Evolutionary conservation across 2,329 filamentous ascomycete genomes (phyloP).

Genomic region (Diaporthe sp.): DNA sequence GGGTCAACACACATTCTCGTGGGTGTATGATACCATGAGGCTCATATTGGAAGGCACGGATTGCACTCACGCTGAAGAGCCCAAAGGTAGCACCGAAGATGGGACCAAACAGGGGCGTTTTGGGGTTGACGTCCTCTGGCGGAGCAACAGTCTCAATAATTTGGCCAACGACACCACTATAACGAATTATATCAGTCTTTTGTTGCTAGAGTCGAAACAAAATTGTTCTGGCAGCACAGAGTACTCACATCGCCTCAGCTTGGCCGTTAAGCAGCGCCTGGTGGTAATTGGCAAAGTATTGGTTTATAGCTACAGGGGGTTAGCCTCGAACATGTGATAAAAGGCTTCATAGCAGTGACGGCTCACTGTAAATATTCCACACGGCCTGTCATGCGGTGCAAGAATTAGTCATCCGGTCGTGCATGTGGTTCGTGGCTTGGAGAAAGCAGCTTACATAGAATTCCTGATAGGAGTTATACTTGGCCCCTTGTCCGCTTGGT

Average conservation of each 20-base stretch:
- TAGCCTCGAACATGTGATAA: not conserved
- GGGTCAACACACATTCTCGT: not conserved
- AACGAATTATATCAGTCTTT: not conserved
- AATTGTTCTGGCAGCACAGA: not conserved
- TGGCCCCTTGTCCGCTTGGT: conserved; percentile 9
- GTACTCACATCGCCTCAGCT: conserved; percentile 24
- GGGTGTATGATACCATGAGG: accelerated
- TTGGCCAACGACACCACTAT: conserved; percentile 11
- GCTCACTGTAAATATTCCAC: conserved; percentile 27
- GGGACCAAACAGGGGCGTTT: conserved; percentile 20
- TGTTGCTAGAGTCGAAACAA: too few species aligned
- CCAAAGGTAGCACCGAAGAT: conserved; percentile 19
- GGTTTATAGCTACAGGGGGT: not conserved
- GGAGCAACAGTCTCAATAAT: conserved; percentile 1
- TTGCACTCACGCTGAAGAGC: not conserved
- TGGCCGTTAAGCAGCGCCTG: conserved; percentile 24
- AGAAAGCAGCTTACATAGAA: not conserved
- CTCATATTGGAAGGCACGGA: not conserved
- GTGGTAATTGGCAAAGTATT: conserved; percentile 25
- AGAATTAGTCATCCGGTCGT: not conserved
- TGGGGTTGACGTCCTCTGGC: not conserved
- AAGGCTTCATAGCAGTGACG: not conserved
- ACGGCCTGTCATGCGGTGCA: not conserved
- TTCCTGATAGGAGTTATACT: conserved; percentile 8
- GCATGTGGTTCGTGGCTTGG: not conserved